Evolutionary conservation across 345 rosid genomes (phyloP).

Genomic region (Eucalyptus dawsonii): DNA sequence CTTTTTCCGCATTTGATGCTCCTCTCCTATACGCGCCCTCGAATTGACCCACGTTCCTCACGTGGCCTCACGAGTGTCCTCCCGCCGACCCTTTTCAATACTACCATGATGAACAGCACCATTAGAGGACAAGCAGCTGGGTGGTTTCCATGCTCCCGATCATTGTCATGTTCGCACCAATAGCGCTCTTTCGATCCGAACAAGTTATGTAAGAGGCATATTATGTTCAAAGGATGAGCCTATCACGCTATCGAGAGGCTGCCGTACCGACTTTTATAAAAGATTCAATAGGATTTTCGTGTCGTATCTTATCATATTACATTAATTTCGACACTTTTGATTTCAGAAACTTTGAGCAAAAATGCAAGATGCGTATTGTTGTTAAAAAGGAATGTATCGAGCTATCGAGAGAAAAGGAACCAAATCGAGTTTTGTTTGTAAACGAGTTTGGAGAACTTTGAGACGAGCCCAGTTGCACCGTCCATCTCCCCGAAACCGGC

Average conservation of each 20-base stretch:
- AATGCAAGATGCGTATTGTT: neutral
- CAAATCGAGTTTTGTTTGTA: neutral
- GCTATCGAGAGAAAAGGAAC: neutral
- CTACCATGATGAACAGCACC: neutral
- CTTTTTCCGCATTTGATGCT: neutral
- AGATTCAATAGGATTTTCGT: too few relatives aligned
- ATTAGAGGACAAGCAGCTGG: neutral
- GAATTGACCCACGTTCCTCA: neutral
- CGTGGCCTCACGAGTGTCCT: neutral
- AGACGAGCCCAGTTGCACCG: neutral
- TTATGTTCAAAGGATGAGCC: neutral
- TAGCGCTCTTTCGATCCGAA: neutral
- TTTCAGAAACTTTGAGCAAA: neutral
- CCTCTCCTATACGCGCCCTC: neutral
- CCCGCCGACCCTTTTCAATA: neutral
- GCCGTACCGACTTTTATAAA: neutral
- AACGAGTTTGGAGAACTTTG: neutral
- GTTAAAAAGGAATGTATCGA: neutral
- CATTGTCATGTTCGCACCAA: neutral
- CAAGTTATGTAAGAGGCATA: neutral
- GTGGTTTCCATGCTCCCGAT: neutral
- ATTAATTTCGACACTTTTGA: neutral
- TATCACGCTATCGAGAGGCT: neutral
- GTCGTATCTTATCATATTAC: neutral
- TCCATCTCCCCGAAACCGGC: neutral